These are phyloP conservation scores for Diplotaxis tenuifolia DNA, from an alignment of 345 rosid species.

Conservation along the genomic window DNA sequence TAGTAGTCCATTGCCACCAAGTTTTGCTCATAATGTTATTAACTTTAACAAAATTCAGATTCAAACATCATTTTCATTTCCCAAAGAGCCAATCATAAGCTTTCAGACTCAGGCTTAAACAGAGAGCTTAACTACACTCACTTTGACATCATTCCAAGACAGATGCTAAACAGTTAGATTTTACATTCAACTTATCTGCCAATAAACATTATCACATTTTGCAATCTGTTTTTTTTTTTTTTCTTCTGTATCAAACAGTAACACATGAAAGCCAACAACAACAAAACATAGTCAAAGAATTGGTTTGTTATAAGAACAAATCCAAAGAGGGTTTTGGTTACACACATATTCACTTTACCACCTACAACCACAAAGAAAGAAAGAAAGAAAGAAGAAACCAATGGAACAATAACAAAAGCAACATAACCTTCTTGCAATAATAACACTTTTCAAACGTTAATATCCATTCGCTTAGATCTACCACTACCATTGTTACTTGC, in stretches of 20 bases:
- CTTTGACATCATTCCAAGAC: constrained; percentile 76
- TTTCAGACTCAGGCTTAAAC: neutral
- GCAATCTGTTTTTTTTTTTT: neutral
- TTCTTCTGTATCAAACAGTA: neutral
- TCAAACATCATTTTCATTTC: constrained; percentile 9
- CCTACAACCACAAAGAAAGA: constrained; percentile 1
- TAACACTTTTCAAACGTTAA: constrained; percentile 37
- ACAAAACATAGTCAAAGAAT: neutral
- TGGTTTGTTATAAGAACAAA: constrained; percentile 25
- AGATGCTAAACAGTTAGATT: constrained; percentile 33
- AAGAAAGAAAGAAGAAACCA: neutral
- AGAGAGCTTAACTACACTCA: constrained; percentile 59
- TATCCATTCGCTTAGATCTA: constrained; percentile 74
- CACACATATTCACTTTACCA: constrained; percentile 32
- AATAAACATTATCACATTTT: neutral
- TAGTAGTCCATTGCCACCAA: too few relatives aligned
- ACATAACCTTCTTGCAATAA: constrained; percentile 4
- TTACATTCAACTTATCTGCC: neutral
- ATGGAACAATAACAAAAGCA: constrained; percentile 9
- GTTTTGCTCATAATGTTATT: neutral
- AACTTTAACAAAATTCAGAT: neutral
- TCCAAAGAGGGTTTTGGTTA: constrained; percentile 26
- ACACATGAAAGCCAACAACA: constrained; percentile 5
- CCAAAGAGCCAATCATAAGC: constrained; percentile 6
- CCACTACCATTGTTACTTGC: constrained; percentile 44